phyloP scores from a whole-genome alignment of 192 early-diverging fungal genomes.

The Thoreauomyces humboldtii region DNA sequence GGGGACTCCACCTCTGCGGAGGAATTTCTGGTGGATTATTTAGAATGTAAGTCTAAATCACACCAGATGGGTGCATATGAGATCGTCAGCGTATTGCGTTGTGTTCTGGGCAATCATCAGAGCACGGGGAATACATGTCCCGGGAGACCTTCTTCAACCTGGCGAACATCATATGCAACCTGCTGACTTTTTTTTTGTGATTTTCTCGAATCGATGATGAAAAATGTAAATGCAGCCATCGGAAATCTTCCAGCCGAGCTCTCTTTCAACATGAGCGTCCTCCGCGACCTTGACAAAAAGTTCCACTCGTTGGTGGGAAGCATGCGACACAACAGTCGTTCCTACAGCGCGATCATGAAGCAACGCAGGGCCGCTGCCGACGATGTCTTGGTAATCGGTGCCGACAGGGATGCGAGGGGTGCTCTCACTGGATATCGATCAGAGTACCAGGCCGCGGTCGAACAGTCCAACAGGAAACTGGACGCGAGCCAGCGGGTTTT shows the following conservation, averaged over 20 bases:
- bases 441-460: constrained; percentile 17
- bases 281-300: constrained; percentile 16
- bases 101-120: neutral
- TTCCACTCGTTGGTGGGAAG: constrained; percentile 23
- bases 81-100: no score
- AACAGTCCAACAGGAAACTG: constrained; percentile 8
- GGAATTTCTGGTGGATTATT: constrained; percentile 24
- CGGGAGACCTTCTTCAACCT: neutral
- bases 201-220: neutral
- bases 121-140: neutral
- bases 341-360: constrained; percentile 29
- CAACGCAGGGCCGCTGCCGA: neutral
- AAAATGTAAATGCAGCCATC: constrained; percentile 6
- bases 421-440: constrained; percentile 20
- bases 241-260: constrained; percentile 26
- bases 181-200: neutral
- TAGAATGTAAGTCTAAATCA: constrained; percentile 21
- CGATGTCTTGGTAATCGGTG: constrained; percentile 10
- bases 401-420: constrained; percentile 19
- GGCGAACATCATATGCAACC: neutral
- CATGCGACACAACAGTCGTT: constrained; percentile 25
- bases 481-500: constrained; percentile 21
- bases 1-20: no score
- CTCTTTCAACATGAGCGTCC: constrained; percentile 23
- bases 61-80: no score